These are phyloP conservation scores for Pyrenophora tritici-repentis DNA, from an alignment of 2,329 filamentous ascomycete genomes.

Conservation along the genomic window DNA sequence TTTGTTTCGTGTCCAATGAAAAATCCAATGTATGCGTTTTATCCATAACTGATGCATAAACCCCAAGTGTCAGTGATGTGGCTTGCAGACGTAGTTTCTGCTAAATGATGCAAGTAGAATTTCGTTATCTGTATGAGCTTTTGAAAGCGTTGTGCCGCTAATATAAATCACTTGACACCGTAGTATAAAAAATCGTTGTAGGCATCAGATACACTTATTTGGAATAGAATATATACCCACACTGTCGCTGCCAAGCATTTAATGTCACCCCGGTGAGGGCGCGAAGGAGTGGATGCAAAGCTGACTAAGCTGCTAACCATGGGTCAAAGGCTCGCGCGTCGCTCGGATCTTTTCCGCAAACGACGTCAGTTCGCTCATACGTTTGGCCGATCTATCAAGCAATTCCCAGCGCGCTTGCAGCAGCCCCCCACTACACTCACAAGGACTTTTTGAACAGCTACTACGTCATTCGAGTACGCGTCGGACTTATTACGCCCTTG, in stretches of 20 bases:
- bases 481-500: slow-evolving; percentile 19
- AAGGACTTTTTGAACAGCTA: slow-evolving; percentile 17
- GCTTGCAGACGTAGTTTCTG: too few species aligned
- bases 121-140: too few species aligned
- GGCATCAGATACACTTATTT: too few species aligned
- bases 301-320: slow-evolving; percentile 16
- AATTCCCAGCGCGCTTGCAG: slow-evolving; percentile 16
- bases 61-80: background rate
- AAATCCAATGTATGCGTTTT: slow-evolving; percentile 1
- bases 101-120: too few species aligned
- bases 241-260: too few species aligned
- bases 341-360: slow-evolving; percentile 16
- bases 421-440: slow-evolving; percentile 22
- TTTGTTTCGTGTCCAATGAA: slow-evolving; percentile 26
- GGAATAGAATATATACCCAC: too few species aligned
- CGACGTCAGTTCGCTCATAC: slow-evolving; percentile 28
- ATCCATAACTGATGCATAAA: too few species aligned
- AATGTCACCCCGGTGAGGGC: too few species aligned
- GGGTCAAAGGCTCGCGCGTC: slow-evolving; percentile 10
- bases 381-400: slow-evolving; percentile 20
- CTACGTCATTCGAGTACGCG: slow-evolving; percentile 24
- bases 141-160: too few species aligned
- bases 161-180: too few species aligned
- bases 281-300: background rate
- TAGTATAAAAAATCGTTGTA: too few species aligned